phyloP scores from a whole-genome alignment of 345 rosid genomes.

The Dipteronia dyeriana region DNA sequence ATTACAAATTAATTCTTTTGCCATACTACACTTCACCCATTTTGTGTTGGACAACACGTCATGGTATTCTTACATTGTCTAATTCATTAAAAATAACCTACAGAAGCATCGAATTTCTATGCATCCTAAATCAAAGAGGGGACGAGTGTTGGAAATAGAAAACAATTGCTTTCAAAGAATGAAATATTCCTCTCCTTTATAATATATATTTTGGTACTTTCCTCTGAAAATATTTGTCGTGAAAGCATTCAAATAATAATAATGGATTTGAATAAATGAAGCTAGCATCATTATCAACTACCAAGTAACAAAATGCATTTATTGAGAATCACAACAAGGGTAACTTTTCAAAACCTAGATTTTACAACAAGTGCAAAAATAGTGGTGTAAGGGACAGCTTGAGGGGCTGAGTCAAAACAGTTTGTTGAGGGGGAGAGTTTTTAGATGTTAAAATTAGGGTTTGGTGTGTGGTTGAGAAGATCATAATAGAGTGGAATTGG shows the following conservation, averaged over 20 bases:
- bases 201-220: background rate
- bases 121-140: background rate
- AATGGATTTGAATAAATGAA: too few relatives aligned
- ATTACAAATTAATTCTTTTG: conserved; percentile 33
- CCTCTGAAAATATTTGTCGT: background rate
- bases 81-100: background rate
- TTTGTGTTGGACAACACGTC: conserved; percentile 41
- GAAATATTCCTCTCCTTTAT: background rate
- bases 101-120: background rate
- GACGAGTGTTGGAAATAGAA: background rate
- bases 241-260: background rate
- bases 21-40: conserved; percentile 42
- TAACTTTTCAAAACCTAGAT: background rate
- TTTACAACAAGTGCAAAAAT: background rate
- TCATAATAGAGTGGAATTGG: conserved; percentile 6
- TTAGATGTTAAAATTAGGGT: conserved; percentile 9
- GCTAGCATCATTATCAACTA: conserved; percentile 26
- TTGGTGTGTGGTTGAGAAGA: conserved; percentile 21
- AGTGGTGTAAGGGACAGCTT: background rate
- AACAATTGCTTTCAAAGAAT: background rate
- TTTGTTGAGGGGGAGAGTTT: conserved; percentile 25
- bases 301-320: conserved; percentile 29
- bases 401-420: conserved; percentile 21
- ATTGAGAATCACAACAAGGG: conserved; percentile 17
- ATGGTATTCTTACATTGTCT: background rate